These are phyloP conservation scores for Heritiera littoralis DNA, from an alignment of 345 rosid genomes.

Conservation along the genomic window DNA sequence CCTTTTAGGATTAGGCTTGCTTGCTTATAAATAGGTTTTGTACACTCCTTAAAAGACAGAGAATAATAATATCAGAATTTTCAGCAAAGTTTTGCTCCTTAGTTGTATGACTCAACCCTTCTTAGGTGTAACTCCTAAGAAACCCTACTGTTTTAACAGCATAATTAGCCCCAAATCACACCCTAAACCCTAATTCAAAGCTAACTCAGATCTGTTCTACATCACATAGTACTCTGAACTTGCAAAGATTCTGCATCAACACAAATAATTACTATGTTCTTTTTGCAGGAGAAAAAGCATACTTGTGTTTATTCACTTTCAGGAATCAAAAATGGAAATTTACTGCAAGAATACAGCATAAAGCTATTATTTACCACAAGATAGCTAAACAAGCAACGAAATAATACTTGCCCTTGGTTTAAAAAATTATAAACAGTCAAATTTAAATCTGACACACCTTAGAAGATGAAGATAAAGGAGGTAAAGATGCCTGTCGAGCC, in stretches of 20 bases:
- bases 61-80: too few species aligned
- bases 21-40: too few species aligned
- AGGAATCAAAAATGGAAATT: background rate
- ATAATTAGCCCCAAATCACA: too few species aligned
- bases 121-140: too few species aligned
- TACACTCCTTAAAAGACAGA: too few species aligned
- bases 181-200: too few species aligned
- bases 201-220: too few species aligned
- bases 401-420: background rate
- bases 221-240: background rate
- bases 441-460: conserved; percentile 30
- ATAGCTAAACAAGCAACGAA: conserved; percentile 5
- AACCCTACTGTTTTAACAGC: too few species aligned
- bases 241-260: background rate
- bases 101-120: too few species aligned
- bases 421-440: background rate
- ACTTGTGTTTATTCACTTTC: background rate
- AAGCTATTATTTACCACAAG: background rate
- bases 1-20: too few species aligned
- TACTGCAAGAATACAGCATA: background rate
- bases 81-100: too few species aligned
- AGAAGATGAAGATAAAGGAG: conserved; percentile 34
- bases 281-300: background rate
- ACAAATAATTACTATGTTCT: background rate
- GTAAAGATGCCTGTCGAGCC: conserved; percentile 38